phyloP scores from a whole-genome alignment of 768 basidiomycete genomes.

The Lentinula lateritia region DNA sequence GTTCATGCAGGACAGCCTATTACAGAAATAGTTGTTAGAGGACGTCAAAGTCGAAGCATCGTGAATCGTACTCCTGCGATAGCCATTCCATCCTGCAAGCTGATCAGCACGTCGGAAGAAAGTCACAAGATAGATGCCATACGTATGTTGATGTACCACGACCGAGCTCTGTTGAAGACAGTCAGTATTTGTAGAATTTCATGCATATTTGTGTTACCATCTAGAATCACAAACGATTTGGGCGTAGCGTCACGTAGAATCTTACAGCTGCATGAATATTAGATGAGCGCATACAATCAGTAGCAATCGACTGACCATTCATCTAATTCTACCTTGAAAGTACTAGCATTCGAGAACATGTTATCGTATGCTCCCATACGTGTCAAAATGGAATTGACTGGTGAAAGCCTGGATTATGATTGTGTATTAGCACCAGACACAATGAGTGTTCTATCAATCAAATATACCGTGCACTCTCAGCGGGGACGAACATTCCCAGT shows the following conservation, averaged over 20 bases:
- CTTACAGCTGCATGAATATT: slow-evolving; percentile 58
- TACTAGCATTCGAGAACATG: slow-evolving; percentile 91
- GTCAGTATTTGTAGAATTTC: slow-evolving; percentile 8
- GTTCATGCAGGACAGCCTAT: slow-evolving; percentile 87
- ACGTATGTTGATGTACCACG: slow-evolving; percentile 94
- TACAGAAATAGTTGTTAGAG: not conserved
- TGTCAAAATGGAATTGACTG: slow-evolving; percentile 89
- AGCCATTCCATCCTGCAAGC: slow-evolving; percentile 88
- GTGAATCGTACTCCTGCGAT: slow-evolving; percentile 71
- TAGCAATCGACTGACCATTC: slow-evolving; percentile 61
- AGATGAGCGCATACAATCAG: not conserved
- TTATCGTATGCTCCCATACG: slow-evolving; percentile 99
- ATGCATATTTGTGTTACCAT: slow-evolving; percentile 51
- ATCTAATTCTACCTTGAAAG: slow-evolving; percentile 98
- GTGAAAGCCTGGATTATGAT: slow-evolving; percentile 54
- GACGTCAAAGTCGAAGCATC: not conserved
- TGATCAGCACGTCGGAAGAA: slow-evolving; percentile 2
- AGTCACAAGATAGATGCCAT: slow-evolving; percentile 12
- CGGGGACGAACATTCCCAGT: slow-evolving; percentile 93
- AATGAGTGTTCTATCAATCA: slow-evolving; percentile 2
- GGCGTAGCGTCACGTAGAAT: slow-evolving; percentile 93
- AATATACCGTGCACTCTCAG: slow-evolving; percentile 65
- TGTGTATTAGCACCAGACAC: not conserved
- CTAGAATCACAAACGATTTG: slow-evolving; percentile 88
- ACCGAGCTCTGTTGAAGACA: slow-evolving; percentile 66